These are phyloP conservation scores for Parafenestella ontariensis DNA, from an alignment of 2,329 filamentous ascomycete genomes.

Conservation along the genomic window DNA sequence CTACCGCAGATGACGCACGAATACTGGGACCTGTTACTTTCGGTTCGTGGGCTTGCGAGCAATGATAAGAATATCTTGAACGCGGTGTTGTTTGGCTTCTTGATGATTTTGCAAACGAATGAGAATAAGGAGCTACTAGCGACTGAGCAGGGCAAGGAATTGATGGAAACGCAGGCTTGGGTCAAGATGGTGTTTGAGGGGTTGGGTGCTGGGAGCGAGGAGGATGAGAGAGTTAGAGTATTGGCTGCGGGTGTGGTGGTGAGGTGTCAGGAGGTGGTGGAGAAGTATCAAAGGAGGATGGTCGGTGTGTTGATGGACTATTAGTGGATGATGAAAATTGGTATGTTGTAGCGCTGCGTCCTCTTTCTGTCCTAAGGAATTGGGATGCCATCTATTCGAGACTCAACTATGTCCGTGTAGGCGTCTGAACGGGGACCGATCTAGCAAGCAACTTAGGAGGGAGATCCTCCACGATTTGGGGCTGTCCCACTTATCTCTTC, in stretches of 20 bases:
- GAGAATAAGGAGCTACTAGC: constrained; percentile 75
- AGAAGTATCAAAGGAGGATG: constrained; percentile 78
- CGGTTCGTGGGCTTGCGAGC: constrained; percentile 62
- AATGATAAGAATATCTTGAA: constrained; percentile 72
- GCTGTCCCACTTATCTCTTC: too few species aligned
- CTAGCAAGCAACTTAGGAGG: too few species aligned
- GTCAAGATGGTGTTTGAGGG: constrained; percentile 75
- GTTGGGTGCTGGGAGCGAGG: constrained; percentile 54
- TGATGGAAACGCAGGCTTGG: constrained; percentile 91
- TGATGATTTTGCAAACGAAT: constrained; percentile 84
- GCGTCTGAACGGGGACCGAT: too few species aligned
- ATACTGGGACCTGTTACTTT: constrained; percentile 82
- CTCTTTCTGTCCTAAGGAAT: too few species aligned
- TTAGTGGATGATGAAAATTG: constrained; percentile 17
- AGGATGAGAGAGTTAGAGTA: constrained; percentile 82
- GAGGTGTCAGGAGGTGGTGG: constrained; percentile 79
- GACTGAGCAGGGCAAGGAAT: constrained; percentile 73
- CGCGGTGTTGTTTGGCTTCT: constrained; percentile 77
- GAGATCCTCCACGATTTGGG: too few species aligned
- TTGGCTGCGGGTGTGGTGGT: constrained; percentile 80
- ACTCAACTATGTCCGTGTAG: too few species aligned
- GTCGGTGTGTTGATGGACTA: constrained; percentile 70
- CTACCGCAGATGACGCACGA: constrained; percentile 84
- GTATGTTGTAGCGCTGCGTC: too few species aligned
- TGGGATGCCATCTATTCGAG: too few species aligned